Evolutionary conservation across 164 flowering plant genomes (phyloP).

Genomic region (Sextonia rubra): DNA sequence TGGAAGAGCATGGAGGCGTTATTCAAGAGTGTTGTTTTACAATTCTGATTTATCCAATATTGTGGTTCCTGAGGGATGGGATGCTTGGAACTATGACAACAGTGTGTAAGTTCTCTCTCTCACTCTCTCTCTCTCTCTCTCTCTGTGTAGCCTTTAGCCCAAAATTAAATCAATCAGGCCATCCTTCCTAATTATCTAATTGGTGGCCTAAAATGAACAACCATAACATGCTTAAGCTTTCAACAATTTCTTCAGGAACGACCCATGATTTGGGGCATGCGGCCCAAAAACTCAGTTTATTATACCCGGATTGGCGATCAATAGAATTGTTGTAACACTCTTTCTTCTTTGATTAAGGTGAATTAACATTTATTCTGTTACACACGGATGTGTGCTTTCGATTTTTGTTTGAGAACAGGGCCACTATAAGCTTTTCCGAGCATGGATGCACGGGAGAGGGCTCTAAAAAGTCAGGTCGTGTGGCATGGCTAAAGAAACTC

Average conservation of each 20-base stretch:
- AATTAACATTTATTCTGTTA: no score
- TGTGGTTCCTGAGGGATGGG: constrained; percentile 31
- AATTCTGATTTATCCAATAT: constrained; percentile 15
- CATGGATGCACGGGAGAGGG: constrained; percentile 19
- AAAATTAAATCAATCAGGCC: neutral
- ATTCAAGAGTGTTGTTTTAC: constrained; percentile 25
- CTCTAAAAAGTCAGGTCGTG: constrained; percentile 17
- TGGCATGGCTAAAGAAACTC: constrained; percentile 21
- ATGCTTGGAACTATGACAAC: constrained; percentile 12
- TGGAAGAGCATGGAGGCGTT: constrained; percentile 28
- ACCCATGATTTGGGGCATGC: no score
- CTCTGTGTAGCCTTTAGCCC: neutral
- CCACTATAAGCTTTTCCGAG: constrained; percentile 25
- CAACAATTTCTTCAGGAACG: neutral
- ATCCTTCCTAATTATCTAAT: neutral
- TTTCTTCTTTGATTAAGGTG: no score
- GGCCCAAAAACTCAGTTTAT: no score
- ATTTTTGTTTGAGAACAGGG: constrained; percentile 10
- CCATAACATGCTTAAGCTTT: neutral
- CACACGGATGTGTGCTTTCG: no score
- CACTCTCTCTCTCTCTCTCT: neutral
- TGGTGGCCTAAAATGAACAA: no score
- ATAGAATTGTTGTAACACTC: no score
- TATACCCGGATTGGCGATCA: no score
- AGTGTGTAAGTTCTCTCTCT: constrained; percentile 3